Conservation (phyloP, 2,329 filamentous ascomycete species). For the Botrytis fragariae region DNA sequence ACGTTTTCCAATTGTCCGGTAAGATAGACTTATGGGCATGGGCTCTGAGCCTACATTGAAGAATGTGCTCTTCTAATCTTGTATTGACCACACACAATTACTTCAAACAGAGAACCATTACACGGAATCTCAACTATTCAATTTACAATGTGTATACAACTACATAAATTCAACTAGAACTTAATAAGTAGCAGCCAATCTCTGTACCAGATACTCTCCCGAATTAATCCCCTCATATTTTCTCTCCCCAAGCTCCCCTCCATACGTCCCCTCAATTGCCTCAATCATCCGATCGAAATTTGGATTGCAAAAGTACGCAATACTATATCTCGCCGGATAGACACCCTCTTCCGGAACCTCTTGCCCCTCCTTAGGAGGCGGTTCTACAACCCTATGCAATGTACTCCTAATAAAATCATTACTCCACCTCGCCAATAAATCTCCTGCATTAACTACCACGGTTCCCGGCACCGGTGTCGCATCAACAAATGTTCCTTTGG, state of each 20-base stretch:
- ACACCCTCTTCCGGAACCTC: conserved; percentile 40
- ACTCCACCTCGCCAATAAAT: conserved; percentile 81
- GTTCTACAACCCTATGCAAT: conserved; percentile 85
- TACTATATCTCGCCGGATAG: conserved; percentile 78
- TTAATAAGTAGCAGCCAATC: conserved; percentile 71
- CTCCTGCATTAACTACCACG: conserved; percentile 86
- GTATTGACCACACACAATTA: too few species aligned
- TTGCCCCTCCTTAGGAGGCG: conserved; percentile 49
- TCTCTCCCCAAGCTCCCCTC: conserved; percentile 58
- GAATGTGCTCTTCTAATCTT: too few species aligned
- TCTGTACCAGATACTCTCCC: conserved; percentile 76
- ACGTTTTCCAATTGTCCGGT: too few species aligned
- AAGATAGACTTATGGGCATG: too few species aligned
- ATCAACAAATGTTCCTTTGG: conserved; percentile 75
- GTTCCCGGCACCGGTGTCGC: conserved; percentile 78
- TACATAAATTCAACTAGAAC: not conserved
- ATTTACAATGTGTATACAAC: too few species aligned
- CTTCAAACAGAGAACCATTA: too few species aligned
- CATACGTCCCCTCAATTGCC: conserved; percentile 63
- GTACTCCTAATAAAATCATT: conserved; percentile 92
- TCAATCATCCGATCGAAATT: conserved; percentile 63
- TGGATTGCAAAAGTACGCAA: conserved; percentile 79
- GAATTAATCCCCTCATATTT: conserved; percentile 78
- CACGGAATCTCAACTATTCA: not conserved
- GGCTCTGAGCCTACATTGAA: too few species aligned